phyloP scores from a whole-genome alignment of 345 rosid species.

The Arabidopsis suecica region DNA sequence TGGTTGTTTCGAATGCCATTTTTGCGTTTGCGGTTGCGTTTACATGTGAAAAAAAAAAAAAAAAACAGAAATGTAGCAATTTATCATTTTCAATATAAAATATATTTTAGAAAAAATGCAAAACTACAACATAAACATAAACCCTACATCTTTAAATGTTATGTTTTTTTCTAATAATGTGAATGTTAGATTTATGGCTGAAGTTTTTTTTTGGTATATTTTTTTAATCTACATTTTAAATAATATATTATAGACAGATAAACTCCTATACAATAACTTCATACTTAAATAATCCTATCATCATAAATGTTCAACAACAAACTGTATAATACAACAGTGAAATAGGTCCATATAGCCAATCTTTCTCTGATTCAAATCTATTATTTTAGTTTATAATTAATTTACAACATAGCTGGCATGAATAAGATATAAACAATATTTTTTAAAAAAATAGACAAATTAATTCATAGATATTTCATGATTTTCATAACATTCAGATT shows the following conservation, averaged over 20 bases:
- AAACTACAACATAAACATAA: not conserved
- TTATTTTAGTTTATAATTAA: not conserved
- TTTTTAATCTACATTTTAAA: not conserved
- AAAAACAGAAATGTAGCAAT: not conserved
- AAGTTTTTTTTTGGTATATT: not conserved
- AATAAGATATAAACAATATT: not conserved
- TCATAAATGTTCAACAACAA: conserved; percentile 37
- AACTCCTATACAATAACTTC: not conserved
- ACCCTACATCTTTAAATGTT: no score
- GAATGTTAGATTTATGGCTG: not conserved
- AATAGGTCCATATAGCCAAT: conserved; percentile 9
- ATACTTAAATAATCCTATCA: not conserved
- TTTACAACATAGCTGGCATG: conserved; percentile 25
- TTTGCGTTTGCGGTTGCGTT: not conserved
- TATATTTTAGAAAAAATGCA: not conserved
- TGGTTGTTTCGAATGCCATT: not conserved
- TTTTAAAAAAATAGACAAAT: not conserved
- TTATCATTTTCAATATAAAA: no score
- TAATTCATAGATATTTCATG: no score
- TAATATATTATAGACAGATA: not conserved
- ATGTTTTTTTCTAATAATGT: not conserved
- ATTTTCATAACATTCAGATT: not conserved
- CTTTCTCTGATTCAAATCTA: not conserved
- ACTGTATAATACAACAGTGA: not conserved
- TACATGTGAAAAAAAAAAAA: not conserved